Evolutionary conservation across 2,329 filamentous ascomycete species (phyloP).

Genomic region (Coniochaeta pulveracea): DNA sequence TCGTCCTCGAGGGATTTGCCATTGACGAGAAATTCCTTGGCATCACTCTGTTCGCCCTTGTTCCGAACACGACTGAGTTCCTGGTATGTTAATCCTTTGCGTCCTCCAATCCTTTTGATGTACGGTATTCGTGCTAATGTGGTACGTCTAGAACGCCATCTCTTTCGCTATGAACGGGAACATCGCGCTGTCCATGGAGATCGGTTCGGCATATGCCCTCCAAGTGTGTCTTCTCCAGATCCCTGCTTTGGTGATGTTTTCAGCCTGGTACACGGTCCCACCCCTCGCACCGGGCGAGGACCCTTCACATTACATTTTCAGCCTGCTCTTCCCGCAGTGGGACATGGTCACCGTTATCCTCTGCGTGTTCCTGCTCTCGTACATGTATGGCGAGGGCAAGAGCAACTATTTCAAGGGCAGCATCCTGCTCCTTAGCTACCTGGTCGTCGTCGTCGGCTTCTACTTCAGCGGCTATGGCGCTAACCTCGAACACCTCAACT

Average conservation of each 20-base stretch:
- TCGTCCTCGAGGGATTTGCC: constrained; percentile 80
- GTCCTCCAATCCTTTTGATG: background rate
- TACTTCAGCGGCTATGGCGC: constrained; percentile 58
- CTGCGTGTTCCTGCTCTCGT: constrained; percentile 90
- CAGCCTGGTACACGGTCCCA: constrained; percentile 53
- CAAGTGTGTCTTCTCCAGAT: constrained; percentile 95
- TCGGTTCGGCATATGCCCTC: constrained; percentile 90
- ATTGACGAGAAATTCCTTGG: constrained; percentile 97
- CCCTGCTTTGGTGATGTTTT: constrained; percentile 84
- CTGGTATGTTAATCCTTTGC: constrained; percentile 48
- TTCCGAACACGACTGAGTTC: constrained; percentile 97
- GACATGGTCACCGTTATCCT: constrained; percentile 96
- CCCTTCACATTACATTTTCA: constrained; percentile 55
- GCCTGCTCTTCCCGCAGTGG: constrained; percentile 94
- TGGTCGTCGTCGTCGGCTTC: constrained; percentile 86
- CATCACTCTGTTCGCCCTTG: constrained; percentile 90
- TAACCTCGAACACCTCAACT: constrained; percentile 29
- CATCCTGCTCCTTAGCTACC: constrained; percentile 82
- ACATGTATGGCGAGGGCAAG: constrained; percentile 97
- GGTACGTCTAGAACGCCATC: constrained; percentile 65
- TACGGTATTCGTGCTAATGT: constrained; percentile 6
- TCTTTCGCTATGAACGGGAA: constrained; percentile 99
- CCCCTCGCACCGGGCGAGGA: constrained; percentile 25
- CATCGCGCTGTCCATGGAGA: constrained; percentile 97
- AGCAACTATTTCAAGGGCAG: constrained; percentile 99